Conservation (phyloP, 1,284 basidiomycete genomes). For the Gymnopus androsaceus region DNA sequence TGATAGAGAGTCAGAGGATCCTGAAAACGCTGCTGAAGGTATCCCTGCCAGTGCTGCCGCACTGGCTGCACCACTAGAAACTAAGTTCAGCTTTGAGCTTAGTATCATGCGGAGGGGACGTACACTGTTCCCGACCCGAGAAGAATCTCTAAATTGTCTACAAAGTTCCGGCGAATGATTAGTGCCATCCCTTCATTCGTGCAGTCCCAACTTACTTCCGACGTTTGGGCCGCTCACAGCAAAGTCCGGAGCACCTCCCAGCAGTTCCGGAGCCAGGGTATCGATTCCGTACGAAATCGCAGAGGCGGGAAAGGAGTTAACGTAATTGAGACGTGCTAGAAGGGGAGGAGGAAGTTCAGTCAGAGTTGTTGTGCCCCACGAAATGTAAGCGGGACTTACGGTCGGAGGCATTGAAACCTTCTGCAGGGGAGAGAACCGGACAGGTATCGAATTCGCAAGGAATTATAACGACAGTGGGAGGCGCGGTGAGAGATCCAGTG, state of each 20-base stretch:
- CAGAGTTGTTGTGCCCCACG: too few relatives aligned
- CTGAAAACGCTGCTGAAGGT: slow-evolving; percentile 44
- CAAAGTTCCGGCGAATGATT: slow-evolving; percentile 50
- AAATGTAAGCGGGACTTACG: too few relatives aligned
- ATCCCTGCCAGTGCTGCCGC: slow-evolving; percentile 40
- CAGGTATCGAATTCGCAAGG: slow-evolving; percentile 43
- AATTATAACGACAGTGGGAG: slow-evolving; percentile 28
- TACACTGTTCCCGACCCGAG: slow-evolving; percentile 43
- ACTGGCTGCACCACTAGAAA: slow-evolving; percentile 40
- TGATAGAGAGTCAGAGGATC: slow-evolving; percentile 30
- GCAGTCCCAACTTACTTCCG: slow-evolving; percentile 48
- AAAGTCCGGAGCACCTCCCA: slow-evolving; percentile 47
- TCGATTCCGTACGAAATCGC: slow-evolving; percentile 49
- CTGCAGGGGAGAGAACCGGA: slow-evolving; percentile 38
- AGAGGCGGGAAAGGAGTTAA: slow-evolving; percentile 47
- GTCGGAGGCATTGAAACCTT: slow-evolving; percentile 39
- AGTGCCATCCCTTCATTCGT: too few relatives aligned
- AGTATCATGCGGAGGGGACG: slow-evolving; percentile 11
- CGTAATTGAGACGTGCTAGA: slow-evolving; percentile 40
- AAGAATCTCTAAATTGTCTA: slow-evolving; percentile 36
- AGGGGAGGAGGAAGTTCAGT: too few relatives aligned
- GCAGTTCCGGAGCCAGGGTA: slow-evolving; percentile 45
- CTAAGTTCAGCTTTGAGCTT: background rate
- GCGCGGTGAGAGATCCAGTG: slow-evolving; percentile 31
- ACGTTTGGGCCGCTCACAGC: slow-evolving; percentile 55